Evolutionary conservation across 805 yeast species (phyloP).

Genomic region (Candida khao-thaluensis): DNA sequence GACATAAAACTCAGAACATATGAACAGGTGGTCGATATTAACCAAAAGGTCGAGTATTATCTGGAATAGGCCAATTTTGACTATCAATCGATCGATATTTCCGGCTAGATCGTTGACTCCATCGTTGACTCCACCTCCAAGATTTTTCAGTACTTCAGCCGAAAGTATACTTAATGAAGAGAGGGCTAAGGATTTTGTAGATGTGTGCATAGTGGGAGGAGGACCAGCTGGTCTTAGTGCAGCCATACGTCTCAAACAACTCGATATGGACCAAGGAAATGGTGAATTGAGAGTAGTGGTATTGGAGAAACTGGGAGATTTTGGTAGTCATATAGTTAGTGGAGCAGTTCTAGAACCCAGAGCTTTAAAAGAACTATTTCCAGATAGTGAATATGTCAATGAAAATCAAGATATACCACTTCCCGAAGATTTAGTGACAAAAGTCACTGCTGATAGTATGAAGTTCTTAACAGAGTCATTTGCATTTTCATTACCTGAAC

Average conservation of each 20-base stretch:
- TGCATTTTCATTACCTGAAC: slow-evolving; percentile 81
- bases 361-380: slow-evolving; percentile 80
- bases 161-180: slow-evolving; percentile 45
- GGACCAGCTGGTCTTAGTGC: slow-evolving; percentile 98
- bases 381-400: slow-evolving; percentile 53
- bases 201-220: slow-evolving; percentile 95
- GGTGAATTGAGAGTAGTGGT: slow-evolving; percentile 83
- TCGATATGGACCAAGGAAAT: slow-evolving; percentile 62
- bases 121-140: background rate
- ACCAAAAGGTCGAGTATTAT: background rate
- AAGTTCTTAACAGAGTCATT: slow-evolving; percentile 59
- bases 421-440: slow-evolving; percentile 74
- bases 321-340: slow-evolving; percentile 89
- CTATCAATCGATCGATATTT: background rate
- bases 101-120: background rate
- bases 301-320: slow-evolving; percentile 87
- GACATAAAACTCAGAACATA: background rate
- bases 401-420: slow-evolving; percentile 65
- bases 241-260: slow-evolving; percentile 83
- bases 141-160: background rate
- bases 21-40: slow-evolving; percentile 3
- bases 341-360: slow-evolving; percentile 95
- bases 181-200: slow-evolving; percentile 82
- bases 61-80: background rate
- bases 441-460: slow-evolving; percentile 74